A percentile compares a stretch with the other conserved stretches of the same genome.
Evolutionary conservation across 495 filamentous ascomycete species (phyloP).

Genomic region (Trichoderma asperelloides): DNA sequence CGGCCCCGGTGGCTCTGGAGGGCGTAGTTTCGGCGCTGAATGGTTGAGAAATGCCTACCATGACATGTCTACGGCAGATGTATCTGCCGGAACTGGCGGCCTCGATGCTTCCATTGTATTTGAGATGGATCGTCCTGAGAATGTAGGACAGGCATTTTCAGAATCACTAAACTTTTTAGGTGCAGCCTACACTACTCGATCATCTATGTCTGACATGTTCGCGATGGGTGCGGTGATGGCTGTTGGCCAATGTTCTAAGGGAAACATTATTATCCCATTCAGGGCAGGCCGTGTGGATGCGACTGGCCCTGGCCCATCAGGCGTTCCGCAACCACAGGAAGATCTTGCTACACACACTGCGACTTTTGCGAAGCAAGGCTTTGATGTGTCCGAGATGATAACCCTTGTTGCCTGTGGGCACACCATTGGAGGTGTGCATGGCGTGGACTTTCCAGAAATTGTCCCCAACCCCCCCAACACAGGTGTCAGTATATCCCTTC

Average conservation of each 20-base stretch:
- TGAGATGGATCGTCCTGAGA: constrained; percentile 20
- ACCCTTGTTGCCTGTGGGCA: constrained; percentile 24
- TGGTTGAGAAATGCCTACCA: constrained; percentile 39
- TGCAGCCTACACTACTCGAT: constrained; percentile 11
- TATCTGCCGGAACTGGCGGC: constrained; percentile 22
- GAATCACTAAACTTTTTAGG: constrained; percentile 22
- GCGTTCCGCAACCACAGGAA: constrained; percentile 30
- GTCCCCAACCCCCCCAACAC: constrained; percentile 1
- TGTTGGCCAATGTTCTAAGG: constrained; percentile 13
- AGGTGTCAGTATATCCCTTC: neutral
- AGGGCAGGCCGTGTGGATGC: constrained; percentile 35
- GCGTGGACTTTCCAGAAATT: constrained; percentile 21
- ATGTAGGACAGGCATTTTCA: constrained; percentile 33
- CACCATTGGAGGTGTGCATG: constrained; percentile 19
- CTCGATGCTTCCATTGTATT: constrained; percentile 28
- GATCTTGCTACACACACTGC: constrained; percentile 10
- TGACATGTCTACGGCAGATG: constrained; percentile 23
- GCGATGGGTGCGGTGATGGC: constrained; percentile 11
- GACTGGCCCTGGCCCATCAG: constrained; percentile 27
- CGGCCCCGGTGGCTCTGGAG: neutral
- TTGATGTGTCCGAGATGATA: constrained; percentile 28
- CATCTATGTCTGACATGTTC: constrained; percentile 12
- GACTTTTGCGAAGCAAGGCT: constrained; percentile 19
- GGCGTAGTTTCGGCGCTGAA: constrained; percentile 22
- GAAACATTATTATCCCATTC: constrained; percentile 31